Conservation (phyloP, 163 green algal species). For the Scenedesmus sp. region DNA sequence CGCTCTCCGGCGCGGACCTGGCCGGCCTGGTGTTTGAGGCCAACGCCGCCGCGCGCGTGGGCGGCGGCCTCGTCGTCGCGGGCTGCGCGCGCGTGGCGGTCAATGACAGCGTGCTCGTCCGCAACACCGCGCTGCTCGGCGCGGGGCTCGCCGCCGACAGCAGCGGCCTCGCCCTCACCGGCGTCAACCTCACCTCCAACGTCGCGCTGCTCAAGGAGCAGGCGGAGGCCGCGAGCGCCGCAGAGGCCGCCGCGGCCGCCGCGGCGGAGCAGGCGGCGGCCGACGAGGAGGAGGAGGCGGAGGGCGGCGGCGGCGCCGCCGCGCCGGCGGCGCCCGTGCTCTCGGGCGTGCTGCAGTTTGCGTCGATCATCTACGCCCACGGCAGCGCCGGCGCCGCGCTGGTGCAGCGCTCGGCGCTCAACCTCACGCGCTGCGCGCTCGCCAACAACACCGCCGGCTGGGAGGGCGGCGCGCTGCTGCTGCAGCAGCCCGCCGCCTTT, state of each 20-base stretch:
- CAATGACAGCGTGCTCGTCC: neutral
- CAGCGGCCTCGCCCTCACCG: neutral
- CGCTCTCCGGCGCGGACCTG: neutral
- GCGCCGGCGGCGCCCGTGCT: no score
- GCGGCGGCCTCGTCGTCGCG: neutral
- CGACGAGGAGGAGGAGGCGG: neutral
- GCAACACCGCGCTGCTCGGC: neutral
- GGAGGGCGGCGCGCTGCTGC: neutral
- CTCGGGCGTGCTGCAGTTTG: constrained; percentile 10
- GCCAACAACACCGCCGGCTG: neutral
- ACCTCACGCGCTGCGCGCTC: neutral
- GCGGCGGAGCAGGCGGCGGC: no score
- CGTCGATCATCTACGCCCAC: neutral
- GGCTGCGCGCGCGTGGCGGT: neutral
- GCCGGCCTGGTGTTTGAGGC: neutral
- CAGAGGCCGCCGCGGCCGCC: no score
- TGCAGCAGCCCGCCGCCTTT: neutral
- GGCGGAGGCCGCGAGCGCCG: neutral
- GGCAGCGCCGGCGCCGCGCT: neutral
- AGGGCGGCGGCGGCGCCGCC: neutral
- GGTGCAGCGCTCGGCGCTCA: neutral
- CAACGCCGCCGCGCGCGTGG: neutral
- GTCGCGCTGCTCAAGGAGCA: neutral
- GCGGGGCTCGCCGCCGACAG: neutral
- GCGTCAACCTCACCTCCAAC: neutral